Evolutionary conservation across 208 protist genomes (phyloP), one percentile per base, ranked within the genome.

Genomic region (Histomonas meleagridis): DNA sequence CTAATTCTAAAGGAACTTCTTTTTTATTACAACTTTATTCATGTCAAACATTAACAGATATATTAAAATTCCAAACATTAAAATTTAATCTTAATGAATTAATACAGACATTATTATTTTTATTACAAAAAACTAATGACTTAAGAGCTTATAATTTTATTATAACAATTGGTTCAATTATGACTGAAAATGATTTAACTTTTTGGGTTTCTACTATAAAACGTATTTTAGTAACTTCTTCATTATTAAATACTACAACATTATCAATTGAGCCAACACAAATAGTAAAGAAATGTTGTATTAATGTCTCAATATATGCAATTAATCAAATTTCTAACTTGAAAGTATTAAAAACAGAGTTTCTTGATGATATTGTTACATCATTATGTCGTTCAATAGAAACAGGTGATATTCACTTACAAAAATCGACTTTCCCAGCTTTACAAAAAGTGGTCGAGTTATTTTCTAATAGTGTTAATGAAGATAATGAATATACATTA

Each of bases 171-270:
- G 76, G 46, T 32, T 51, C 43, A 16, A 16, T 46, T 38, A 51
- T 46, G 16, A 57, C 1, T 55, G 9, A 51, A 18, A 9, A 51
- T 38, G 46, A 86, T 38, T 10, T 55, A 28, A 26, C 14, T 26
- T 86, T 86, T 46, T 86, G 76, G 76, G 55, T 86, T 55, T 86
- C 76, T 26, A 48, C 43, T 7, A 86, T 86, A 4, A 51, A 48
- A 35, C 43, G 76, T 40, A 55, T 86, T 55, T 46, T 86, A 32
- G 32, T 86, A 7, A 46, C 76, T 5, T 86, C n/a, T 38, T 55
- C 46, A 2, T 16, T 86, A 10, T 40, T 86, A 32, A 46, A 86
- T 51, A 32, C n/a, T 40, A 43, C 26, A 32, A 49, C 26, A 16
- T n/a, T 28, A 18, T 35, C 76, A 16, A 86, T 86, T 38, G 76